Base-by-base conservation (phyloP, 2,329 filamentous ascomycete genomes). In the Macroventuria anomochaeta region DNA sequence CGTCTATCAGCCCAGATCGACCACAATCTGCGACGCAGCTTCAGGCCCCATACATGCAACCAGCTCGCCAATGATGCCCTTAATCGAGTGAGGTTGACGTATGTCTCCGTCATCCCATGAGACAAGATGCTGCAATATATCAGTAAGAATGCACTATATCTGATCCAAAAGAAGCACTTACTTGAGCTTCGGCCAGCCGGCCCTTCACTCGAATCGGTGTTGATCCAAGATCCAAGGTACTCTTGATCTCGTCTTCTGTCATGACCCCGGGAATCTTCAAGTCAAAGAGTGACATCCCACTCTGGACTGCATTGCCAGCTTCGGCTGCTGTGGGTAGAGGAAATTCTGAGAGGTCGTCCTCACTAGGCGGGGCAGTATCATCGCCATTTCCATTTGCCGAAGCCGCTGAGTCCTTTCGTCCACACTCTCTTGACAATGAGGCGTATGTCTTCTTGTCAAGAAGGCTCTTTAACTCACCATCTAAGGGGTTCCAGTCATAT, bases 231-330 rank as follows among this genome's bases (percentile, higher is more conserved):
- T 88, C 79, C 41, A 87, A 71, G 2, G 76, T 62, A 8, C 66
- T 59, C 13, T 76, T 67, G 50, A 91, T 77, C 33, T 86, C 77
- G 0, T 80, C 74, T 2, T 82, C 67, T 0, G 83, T 79, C 36
- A 85, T 79, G 32, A 90, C 80, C 0, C 89, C 89, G 0, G 89
- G 89, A 79, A 92, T 87, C 39, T 81, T 79, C 40, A 86, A 80
- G 0, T 77, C 70, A 55, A 91, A 85, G 0, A 92, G 76, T 0
- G 80, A 79, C 21, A 77, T 64, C 6, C 73, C 73, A 3, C 63
- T 59, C 1, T 53, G 47, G 2, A 69, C 65, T 0, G 78, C 79
- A 5, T 71, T 57, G 5, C 69, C 68, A 7, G 71, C 74, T 55
- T 68, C 66, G 46, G 63, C 57, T 28, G 63, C 67, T 31, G 55